Base-by-base conservation (phyloP, 805 yeast species). In the Sporopachydermia quercuum region DNA sequence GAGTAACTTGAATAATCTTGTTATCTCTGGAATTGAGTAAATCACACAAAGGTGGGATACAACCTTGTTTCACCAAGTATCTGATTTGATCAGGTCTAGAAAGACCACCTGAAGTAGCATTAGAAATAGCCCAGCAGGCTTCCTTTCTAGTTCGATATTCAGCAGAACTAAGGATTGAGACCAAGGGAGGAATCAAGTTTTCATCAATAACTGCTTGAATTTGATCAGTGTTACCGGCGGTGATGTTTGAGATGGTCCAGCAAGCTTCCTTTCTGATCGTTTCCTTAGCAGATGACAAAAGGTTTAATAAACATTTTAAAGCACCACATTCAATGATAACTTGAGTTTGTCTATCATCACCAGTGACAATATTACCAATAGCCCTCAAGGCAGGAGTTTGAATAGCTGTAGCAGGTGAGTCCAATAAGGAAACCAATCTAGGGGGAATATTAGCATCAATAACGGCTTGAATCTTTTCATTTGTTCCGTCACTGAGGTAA, bases 81-180 rank as follows among this genome's bases (percentile, higher is more conserved):
- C 89, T 74, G 51, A 91, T 87, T 58, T 87, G 95, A 44, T 85
- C 95, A 4, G 97, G 97, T 58, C 76, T 80, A 35, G 78, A 67
- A 51, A 86, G 69, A 16, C 96, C 97, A 51, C 97, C 97, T 5
- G 96, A 82, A 14, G 96, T 83, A 33, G 98, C 97, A 58, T 91
- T 91, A 18, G 96, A 86, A 49, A 91, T 81, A 27, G 97, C 97
- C 98, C 98, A 91, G 69, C 97, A 89, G 3, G 98, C 98, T 66
- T 91, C 98, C 62, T 89, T 91, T 59, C 83, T 83, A 27, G 97
- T 89, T 68, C 86, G 87, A 68, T 86, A 87, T 55, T 89, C 97
- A 45, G 91, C 96, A 42, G 74, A 70, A 34, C 71, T 64, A 58
- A 91, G 70, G 47, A 78, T 63, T 57, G 86, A 78, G 50, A 91